Evolutionary conservation across 331 rosid species (phyloP).

Genomic region (Saraca asoca): DNA sequence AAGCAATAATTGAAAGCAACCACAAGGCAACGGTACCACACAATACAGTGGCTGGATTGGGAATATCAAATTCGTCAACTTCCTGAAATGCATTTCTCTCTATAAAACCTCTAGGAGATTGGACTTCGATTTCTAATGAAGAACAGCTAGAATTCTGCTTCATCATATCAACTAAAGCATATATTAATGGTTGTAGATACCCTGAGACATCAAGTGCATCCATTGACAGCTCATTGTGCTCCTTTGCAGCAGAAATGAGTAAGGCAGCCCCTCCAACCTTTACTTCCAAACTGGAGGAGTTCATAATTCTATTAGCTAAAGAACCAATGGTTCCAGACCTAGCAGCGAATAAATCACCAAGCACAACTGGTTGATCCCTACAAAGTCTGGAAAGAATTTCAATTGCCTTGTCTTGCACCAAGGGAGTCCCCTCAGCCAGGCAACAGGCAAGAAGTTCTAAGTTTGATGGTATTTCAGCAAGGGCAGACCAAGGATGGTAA

Average conservation of each 20-base stretch:
- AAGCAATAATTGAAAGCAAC: conserved; percentile 78
- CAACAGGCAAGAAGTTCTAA: conserved; percentile 71
- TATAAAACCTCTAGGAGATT: conserved; percentile 63
- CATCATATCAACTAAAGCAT: conserved; percentile 77
- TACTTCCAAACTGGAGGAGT: conserved; percentile 75
- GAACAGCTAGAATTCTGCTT: conserved; percentile 57
- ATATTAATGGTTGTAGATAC: conserved; percentile 54
- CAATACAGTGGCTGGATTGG: conserved; percentile 64
- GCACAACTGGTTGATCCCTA: conserved; percentile 63
- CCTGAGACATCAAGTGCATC: conserved; percentile 71
- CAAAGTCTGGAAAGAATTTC: conserved; percentile 86
- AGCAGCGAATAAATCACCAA: conserved; percentile 66
- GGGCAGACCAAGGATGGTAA: conserved; percentile 65
- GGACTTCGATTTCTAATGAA: conserved; percentile 62
- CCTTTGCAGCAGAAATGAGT: conserved; percentile 79
- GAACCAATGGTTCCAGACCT: conserved; percentile 65
- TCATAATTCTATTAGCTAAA: conserved; percentile 73
- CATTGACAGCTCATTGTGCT: conserved; percentile 65
- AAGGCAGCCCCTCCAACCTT: conserved; percentile 79
- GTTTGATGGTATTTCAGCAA: conserved; percentile 70
- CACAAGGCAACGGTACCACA: conserved; percentile 81
- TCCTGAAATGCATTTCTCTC: conserved; percentile 73
- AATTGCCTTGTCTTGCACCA: conserved; percentile 82
- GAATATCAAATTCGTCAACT: conserved; percentile 62
- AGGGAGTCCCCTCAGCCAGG: conserved; percentile 83